Percentiles rank a stretch among this genome's conserved stretches.
Conservation (phyloP, 345 rosid species). For the Melaleuca quinquenervia region DNA sequence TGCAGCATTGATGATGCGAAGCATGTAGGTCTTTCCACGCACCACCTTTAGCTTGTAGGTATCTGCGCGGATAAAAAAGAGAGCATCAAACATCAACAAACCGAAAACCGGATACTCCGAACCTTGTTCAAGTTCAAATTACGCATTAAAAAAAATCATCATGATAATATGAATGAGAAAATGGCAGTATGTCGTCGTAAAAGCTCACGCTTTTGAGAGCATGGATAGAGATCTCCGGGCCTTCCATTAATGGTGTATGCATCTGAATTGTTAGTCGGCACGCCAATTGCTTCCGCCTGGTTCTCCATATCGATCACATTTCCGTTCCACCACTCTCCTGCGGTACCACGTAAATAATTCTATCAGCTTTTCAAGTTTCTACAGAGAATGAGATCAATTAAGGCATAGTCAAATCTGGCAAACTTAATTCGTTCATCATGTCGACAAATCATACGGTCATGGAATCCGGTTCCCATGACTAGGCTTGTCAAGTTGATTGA, state of each 20-base stretch:
- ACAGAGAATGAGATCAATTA: too few species aligned
- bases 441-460: background rate
- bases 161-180: background rate
- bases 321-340: conserved; percentile 91
- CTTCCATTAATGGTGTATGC: conserved; percentile 79
- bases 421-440: background rate
- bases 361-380: background rate
- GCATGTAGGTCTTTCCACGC: conserved; percentile 58
- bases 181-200: background rate
- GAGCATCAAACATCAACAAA: background rate
- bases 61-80: conserved; percentile 13
- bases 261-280: conserved; percentile 42
- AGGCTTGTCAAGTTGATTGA: background rate
- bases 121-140: background rate
- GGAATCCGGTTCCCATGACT: background rate
- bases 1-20: conserved; percentile 88
- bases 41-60: conserved; percentile 45
- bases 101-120: background rate
- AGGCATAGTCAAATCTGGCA: background rate
- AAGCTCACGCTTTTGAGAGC: conserved; percentile 49
- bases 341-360: background rate
- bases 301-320: conserved; percentile 41
- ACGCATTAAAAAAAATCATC: background rate
- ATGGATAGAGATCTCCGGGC: conserved; percentile 72
- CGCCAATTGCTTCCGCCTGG: conserved; percentile 38